phyloP scores from a whole-genome alignment of 1,284 basidiomycete genomes.

The Sporisorium sorghi region DNA sequence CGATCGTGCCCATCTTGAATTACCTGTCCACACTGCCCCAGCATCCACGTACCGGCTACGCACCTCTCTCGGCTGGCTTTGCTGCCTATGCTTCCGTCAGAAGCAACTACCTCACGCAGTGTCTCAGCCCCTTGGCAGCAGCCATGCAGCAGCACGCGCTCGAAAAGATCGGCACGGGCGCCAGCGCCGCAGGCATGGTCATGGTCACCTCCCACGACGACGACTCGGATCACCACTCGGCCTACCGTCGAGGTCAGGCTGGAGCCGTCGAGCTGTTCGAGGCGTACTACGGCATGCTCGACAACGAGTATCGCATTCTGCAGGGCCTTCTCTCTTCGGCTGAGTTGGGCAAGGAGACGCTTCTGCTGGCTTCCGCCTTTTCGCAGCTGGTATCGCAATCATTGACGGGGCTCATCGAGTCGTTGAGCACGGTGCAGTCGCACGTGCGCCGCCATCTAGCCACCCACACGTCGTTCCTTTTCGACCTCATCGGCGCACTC shows the following conservation, averaged over 20 bases:
- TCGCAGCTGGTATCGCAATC: constrained; percentile 43
- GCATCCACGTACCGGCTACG: constrained; percentile 52
- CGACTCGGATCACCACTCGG: constrained; percentile 46
- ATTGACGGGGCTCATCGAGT: constrained; percentile 32
- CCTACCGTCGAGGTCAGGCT: constrained; percentile 45
- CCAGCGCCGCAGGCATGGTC: constrained; percentile 44
- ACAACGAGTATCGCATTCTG: constrained; percentile 56
- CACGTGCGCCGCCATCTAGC: constrained; percentile 51
- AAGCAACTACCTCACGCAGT: constrained; percentile 48
- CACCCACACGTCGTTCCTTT: constrained; percentile 60
- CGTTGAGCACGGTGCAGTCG: constrained; percentile 48
- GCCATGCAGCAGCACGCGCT: constrained; percentile 47
- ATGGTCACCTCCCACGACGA: constrained; percentile 53
- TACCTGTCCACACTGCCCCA: constrained; percentile 55
- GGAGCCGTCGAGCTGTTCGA: constrained; percentile 52
- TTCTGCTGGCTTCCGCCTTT: constrained; percentile 40
- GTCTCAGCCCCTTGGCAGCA: constrained; percentile 31
- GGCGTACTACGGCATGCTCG: constrained; percentile 54
- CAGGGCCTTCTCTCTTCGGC: constrained; percentile 40
- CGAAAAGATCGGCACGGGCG: constrained; percentile 53
- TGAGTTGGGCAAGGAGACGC: constrained; percentile 42
- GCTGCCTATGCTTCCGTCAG: constrained; percentile 46
- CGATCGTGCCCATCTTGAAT: constrained; percentile 55
- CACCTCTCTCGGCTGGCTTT: constrained; percentile 52
- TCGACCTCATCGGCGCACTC: constrained; percentile 50